These are phyloP conservation scores for Pleurotus salmoneostramineus DNA, from an alignment of 768 basidiomycete genomes.

Conservation along the genomic window DNA sequence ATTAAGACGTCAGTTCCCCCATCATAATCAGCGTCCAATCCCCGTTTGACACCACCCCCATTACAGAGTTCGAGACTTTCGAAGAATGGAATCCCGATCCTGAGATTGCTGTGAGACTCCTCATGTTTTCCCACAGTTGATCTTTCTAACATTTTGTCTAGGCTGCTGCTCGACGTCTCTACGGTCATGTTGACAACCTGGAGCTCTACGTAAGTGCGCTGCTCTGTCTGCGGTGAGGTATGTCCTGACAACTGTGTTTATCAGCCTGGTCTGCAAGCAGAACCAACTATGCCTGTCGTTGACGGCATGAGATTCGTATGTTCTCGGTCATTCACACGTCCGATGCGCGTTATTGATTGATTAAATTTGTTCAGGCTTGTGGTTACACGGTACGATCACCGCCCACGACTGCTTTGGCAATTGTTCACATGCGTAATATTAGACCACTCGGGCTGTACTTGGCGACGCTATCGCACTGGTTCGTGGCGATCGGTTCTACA, in stretches of 20 bases:
- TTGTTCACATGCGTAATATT: background rate
- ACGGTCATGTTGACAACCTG: slow-evolving; percentile 31
- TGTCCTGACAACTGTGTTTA: background rate
- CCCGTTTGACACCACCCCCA: background rate
- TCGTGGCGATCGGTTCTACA: slow-evolving; percentile 51
- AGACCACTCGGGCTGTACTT: slow-evolving; percentile 46
- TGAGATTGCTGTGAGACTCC: slow-evolving; percentile 33
- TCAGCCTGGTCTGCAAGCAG: slow-evolving; percentile 34
- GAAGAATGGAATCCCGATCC: slow-evolving; percentile 53
- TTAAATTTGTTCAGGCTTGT: slow-evolving; percentile 28
- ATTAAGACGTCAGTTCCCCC: slow-evolving; percentile 29
- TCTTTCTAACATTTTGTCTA: slow-evolving; percentile 7
- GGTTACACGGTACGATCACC: slow-evolving; percentile 46
- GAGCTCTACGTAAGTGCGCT: slow-evolving; percentile 26
- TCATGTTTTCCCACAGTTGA: background rate
- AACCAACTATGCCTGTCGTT: slow-evolving; percentile 47
- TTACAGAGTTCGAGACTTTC: slow-evolving; percentile 37
- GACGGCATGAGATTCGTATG: slow-evolving; percentile 44
- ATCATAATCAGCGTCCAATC: background rate
- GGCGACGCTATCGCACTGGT: slow-evolving; percentile 51
- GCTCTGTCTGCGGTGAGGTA: too few relatives aligned
- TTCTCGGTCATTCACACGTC: background rate
- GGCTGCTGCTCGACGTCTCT: slow-evolving; percentile 26
- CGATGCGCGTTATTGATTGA: background rate
- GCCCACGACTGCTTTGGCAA: background rate